Evolutionary conservation across 2,329 filamentous ascomycete species (phyloP).

Genomic region (Arthroderma uncinatum): DNA sequence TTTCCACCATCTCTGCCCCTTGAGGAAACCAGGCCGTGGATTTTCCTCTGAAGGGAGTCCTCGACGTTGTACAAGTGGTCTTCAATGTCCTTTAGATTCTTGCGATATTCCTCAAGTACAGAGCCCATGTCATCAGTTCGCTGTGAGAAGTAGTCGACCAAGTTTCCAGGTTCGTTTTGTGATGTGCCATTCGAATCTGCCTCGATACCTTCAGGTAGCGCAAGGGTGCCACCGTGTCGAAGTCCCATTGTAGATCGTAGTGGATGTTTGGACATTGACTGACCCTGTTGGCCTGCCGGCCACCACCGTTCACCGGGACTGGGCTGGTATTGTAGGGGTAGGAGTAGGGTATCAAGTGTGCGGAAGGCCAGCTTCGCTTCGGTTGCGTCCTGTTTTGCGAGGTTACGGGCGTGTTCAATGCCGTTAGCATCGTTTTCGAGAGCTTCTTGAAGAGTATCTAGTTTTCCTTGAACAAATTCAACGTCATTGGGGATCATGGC

Average conservation of each 20-base stretch:
- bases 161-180: conserved; percentile 45
- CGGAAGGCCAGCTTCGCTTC: conserved; percentile 63
- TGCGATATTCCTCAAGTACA: conserved; percentile 47
- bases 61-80: conserved; percentile 55
- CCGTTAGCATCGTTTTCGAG: conserved; percentile 52
- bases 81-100: conserved; percentile 53
- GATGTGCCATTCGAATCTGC: conserved; percentile 34
- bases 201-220: conserved; percentile 38
- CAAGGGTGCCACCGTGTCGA: conserved; percentile 31
- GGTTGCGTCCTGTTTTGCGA: conserved; percentile 54
- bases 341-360: conserved; percentile 61
- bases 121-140: conserved; percentile 51
- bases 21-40: conserved; percentile 43
- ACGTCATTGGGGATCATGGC: conserved; percentile 55
- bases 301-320: conserved; percentile 31
- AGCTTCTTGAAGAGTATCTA: conserved; percentile 52
- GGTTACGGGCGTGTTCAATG: conserved; percentile 46
- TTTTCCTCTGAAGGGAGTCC: conserved; percentile 47
- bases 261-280: conserved; percentile 27
- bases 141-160: conserved; percentile 54
- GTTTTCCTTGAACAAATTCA: conserved; percentile 49
- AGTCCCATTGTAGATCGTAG: conserved; percentile 29
- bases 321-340: conserved; percentile 55
- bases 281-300: conserved; percentile 30
- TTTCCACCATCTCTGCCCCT: conserved; percentile 30